These are phyloP conservation scores for Raddia distichophylla DNA, from an alignment of 176 grass and related monocot species.

Conservation along the genomic window DNA sequence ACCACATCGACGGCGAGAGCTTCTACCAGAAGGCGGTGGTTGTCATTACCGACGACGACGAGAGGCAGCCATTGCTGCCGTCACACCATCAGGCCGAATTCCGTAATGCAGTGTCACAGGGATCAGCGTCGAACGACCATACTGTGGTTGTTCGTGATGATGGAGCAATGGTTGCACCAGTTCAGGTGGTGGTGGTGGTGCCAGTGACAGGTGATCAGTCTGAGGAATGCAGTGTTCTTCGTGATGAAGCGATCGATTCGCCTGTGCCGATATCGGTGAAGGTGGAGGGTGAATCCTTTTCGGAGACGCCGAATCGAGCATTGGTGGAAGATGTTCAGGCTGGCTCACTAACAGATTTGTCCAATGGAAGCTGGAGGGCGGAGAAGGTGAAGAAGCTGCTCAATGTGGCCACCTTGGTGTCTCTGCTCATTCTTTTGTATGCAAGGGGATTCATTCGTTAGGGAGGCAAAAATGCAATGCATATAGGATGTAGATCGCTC, in stretches of 20 bases:
- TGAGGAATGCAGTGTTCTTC: constrained; percentile 14
- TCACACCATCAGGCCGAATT: not conserved
- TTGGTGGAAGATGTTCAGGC: not conserved
- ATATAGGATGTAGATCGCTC: not conserved
- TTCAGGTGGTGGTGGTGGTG: constrained; percentile 30
- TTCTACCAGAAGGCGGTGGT: constrained; percentile 42
- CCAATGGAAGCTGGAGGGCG: constrained; percentile 29
- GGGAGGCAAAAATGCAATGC: not conserved
- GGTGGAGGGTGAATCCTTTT: not conserved
- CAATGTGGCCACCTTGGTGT: constrained; percentile 37
- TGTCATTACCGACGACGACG: not conserved
- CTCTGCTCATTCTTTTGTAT: constrained; percentile 40
- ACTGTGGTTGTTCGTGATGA: constrained; percentile 21
- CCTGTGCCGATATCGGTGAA: too few relatives aligned
- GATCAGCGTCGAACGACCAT: constrained; percentile 1
- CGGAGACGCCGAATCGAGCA: not conserved
- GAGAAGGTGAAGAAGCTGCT: constrained; percentile 48
- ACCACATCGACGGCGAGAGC: constrained; percentile 56
- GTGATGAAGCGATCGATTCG: not conserved
- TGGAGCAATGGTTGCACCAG: constrained; percentile 34
- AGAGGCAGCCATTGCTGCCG: not conserved
- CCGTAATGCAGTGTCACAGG: not conserved
- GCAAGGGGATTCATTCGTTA: constrained; percentile 42
- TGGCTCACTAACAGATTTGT: not conserved
- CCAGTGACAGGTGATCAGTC: not conserved